A percentile compares a stretch with the other conserved stretches of the same genome.
Evolutionary conservation across 352 stramenopile species (phyloP).

Genomic region (Pythium guiyangense): DNA sequence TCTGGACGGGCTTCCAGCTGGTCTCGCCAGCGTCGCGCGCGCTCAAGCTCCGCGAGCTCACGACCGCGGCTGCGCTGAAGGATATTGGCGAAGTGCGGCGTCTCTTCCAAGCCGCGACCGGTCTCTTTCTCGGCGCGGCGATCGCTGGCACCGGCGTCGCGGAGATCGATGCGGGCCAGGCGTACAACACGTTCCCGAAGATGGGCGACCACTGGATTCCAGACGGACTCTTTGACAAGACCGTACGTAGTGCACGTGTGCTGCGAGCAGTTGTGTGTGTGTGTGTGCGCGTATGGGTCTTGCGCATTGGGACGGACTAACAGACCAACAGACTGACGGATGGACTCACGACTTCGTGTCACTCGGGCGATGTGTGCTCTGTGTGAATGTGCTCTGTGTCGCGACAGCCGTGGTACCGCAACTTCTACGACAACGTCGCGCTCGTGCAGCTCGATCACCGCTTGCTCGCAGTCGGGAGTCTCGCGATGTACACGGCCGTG

Average conservation of each 20-base stretch:
- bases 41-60: constrained; percentile 48
- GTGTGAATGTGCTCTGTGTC: neutral
- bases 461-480: constrained; percentile 87
- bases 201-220: constrained; percentile 92
- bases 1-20: constrained; percentile 62
- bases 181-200: constrained; percentile 97
- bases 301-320: neutral
- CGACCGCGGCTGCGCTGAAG: constrained; percentile 32
- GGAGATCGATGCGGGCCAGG: constrained; percentile 94
- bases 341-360: too few relatives aligned
- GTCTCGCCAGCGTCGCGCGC: constrained; percentile 45
- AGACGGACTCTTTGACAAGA: constrained; percentile 49
- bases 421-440: constrained; percentile 96
- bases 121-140: constrained; percentile 30
- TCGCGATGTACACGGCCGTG: constrained; percentile 46
- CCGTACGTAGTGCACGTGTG: constrained; percentile 18
- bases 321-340: too few relatives aligned
- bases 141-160: constrained; percentile 74
- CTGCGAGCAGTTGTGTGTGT: neutral
- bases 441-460: constrained; percentile 97
- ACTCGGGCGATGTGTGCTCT: neutral
- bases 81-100: constrained; percentile 52
- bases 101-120: constrained; percentile 40
- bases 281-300: neutral
- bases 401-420: constrained; percentile 72